Percentiles rank a stretch among this genome's conserved stretches.
phyloP scores from a whole-genome alignment of 2,329 filamentous ascomycete genomes.

The Didymella keratinophila region DNA sequence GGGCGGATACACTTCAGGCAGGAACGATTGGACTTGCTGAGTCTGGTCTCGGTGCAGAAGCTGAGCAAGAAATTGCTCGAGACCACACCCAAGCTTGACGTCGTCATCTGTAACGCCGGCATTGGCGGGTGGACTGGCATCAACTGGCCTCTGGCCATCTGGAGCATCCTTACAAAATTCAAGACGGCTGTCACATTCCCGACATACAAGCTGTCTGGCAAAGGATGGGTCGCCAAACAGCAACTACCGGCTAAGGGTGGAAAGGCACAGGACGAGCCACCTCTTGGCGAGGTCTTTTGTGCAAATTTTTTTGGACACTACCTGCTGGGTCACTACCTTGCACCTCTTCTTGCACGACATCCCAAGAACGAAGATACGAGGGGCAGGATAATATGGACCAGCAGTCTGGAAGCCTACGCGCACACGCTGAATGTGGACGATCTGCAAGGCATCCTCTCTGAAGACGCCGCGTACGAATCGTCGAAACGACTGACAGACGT shows the following conservation, averaged over 20 bases:
- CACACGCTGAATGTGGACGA: slow-evolving; percentile 70
- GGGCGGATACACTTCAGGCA: slow-evolving; percentile 60
- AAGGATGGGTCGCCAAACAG: slow-evolving; percentile 62
- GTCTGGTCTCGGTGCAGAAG: slow-evolving; percentile 63
- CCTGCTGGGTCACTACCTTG: slow-evolving; percentile 80
- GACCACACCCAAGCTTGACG: slow-evolving; percentile 75
- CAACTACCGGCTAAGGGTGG: slow-evolving; percentile 55
- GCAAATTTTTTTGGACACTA: slow-evolving; percentile 97
- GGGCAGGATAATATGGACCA: slow-evolving; percentile 85
- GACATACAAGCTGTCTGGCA: slow-evolving; percentile 71
- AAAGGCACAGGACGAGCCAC: slow-evolving; percentile 58
- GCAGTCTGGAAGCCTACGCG: slow-evolving; percentile 75
- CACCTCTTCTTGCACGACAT: slow-evolving; percentile 71
- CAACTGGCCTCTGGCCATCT: slow-evolving; percentile 70
- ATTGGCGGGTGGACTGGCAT: slow-evolving; percentile 87
- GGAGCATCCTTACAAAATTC: slow-evolving; percentile 66
- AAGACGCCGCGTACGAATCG: slow-evolving; percentile 79
- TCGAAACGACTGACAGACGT: slow-evolving; percentile 88
- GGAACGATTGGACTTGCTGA: slow-evolving; percentile 66
- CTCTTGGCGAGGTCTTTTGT: slow-evolving; percentile 82
- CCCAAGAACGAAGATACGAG: slow-evolving; percentile 46
- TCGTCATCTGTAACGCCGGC: slow-evolving; percentile 84
- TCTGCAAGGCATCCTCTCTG: slow-evolving; percentile 73
- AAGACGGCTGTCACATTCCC: slow-evolving; percentile 78
- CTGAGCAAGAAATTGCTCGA: slow-evolving; percentile 62